phyloP scores from a whole-genome alignment of 2,329 filamentous ascomycete genomes.

The Exophiala sp. region DNA sequence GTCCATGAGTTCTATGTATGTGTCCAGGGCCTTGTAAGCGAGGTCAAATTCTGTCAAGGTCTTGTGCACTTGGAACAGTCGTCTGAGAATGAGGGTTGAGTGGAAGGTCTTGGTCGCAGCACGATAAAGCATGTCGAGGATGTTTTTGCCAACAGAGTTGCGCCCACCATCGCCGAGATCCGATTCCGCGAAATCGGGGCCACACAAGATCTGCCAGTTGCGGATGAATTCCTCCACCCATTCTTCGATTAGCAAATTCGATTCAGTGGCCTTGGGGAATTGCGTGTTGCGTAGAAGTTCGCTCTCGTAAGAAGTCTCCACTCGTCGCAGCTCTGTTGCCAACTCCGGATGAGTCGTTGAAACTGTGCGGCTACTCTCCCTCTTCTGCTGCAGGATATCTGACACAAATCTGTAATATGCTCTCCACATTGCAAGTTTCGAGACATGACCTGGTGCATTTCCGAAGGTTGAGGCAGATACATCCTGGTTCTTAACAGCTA shows the following conservation, averaged over 20 bases:
- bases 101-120: conserved; percentile 93
- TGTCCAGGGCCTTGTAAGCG: conserved; percentile 84
- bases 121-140: conserved; percentile 82
- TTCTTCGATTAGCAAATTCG: conserved; percentile 72
- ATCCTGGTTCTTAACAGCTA: conserved; percentile 18
- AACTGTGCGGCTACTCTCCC: conserved; percentile 12
- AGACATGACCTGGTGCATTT: conserved; percentile 27
- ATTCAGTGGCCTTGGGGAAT: conserved; percentile 80
- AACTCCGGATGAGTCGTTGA: conserved; percentile 57
- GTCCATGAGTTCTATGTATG: conserved; percentile 83
- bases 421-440: conserved; percentile 71
- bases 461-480: conserved; percentile 20
- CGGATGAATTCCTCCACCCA: conserved; percentile 76
- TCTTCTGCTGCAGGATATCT: conserved; percentile 60
- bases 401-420: conserved; percentile 81
- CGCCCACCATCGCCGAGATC: conserved; percentile 81
- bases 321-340: conserved; percentile 70
- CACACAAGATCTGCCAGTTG: conserved; percentile 83
- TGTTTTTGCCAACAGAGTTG: conserved; percentile 67
- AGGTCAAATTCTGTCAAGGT: conserved; percentile 88
- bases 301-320: conserved; percentile 75
- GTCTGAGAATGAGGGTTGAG: conserved; percentile 80
- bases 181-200: conserved; percentile 72
- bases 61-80: conserved; percentile 83
- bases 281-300: conserved; percentile 72